Base-by-base conservation (phyloP, 208 protist species). In the Leishmania martiniquensis region DNA sequence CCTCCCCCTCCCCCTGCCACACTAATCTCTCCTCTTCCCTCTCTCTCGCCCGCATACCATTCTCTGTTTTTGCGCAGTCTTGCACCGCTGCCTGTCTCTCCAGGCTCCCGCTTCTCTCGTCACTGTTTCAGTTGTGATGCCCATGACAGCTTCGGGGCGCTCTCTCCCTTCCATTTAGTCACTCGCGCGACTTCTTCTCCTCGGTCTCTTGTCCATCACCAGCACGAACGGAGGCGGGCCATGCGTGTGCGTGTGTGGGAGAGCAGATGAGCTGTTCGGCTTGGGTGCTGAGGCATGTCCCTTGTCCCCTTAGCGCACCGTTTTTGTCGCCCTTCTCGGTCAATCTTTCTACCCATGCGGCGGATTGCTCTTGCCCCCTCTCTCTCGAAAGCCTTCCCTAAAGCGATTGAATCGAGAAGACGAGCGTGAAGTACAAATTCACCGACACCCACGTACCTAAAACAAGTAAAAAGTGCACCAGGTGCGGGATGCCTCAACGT, bases 21-120 rank as follows among this genome's bases (percentile, higher is more conserved):
- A n/a, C n/a, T n/a, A n/a, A n/a, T n/a, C 54, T 80, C 62, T 83
- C 72, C 49, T 78, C 45, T 72, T 52, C 66, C 79, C 25, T 72
- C 68, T 17, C 42, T 77, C 73, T 39, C 32, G 29, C 60, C 37
- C n/a, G 60, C 59, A n/a, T 68, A 34, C 39, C 57, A n/a, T 55
- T 45, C 47, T 70, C 15, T 71, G 10, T 52, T 78, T 51, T 34
- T 32, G 57, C 49, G 12, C n/a, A 5, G 13, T 68, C n/a, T 71
- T 10, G 47, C 13, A 17, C 34, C 29, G 25, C n/a, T 42, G 29
- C 45, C 22, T 39, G 9, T 71, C 44, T 75, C 44, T 2, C 49
- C 49, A 17, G 20, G 49, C 13, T 17, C 49, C 49, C 49, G 49
- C 20, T 65, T 39, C 32, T 10, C 32, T 65, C 29, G 12, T 0